Evolutionary conservation across 805 yeast genomes (phyloP).

Genomic region (Candida argentea): DNA sequence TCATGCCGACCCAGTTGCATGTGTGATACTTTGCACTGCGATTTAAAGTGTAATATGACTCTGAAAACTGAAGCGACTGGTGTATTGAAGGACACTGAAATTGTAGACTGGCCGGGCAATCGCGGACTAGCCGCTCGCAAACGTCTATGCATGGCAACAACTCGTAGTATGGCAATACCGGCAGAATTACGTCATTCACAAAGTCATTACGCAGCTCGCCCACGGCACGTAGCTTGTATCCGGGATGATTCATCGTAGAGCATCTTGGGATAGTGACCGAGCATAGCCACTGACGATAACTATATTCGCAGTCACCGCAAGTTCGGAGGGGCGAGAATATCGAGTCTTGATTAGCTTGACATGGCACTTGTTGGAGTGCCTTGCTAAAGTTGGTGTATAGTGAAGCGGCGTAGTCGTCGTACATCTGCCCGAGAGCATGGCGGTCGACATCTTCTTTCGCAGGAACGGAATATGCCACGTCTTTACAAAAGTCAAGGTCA

Average conservation of each 20-base stretch:
- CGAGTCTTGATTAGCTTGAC: slow-evolving; percentile 59
- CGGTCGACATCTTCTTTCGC: slow-evolving; percentile 12
- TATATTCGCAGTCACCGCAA: slow-evolving; percentile 60
- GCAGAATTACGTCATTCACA: slow-evolving; percentile 39
- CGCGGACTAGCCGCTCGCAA: slow-evolving; percentile 68
- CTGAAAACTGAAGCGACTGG: no score
- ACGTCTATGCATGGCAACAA: slow-evolving; percentile 77
- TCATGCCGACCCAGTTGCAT: no score
- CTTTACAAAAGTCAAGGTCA: slow-evolving; percentile 64
- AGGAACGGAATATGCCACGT: slow-evolving; percentile 87
- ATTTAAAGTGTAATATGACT: no score
- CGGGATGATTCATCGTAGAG: slow-evolving; percentile 36
- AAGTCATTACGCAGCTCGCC: slow-evolving; percentile 50
- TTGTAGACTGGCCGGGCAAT: slow-evolving; percentile 72
- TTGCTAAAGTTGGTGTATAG: slow-evolving; percentile 59
- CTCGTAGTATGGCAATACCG: slow-evolving; percentile 62
- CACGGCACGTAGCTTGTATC: slow-evolving; percentile 36
- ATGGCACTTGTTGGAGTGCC: slow-evolving; percentile 66
- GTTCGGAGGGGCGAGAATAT: slow-evolving; percentile 63
- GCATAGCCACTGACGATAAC: slow-evolving; percentile 86
- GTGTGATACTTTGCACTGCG: no score
- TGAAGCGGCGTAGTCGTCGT: slow-evolving; percentile 52
- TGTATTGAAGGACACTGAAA: slow-evolving; percentile 79
- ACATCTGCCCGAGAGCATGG: slow-evolving; percentile 23
- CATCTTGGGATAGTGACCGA: slow-evolving; percentile 84